These are phyloP conservation scores for Pythium dissotocum DNA, from an alignment of 352 stramenopile species.

Conservation along the genomic window DNA sequence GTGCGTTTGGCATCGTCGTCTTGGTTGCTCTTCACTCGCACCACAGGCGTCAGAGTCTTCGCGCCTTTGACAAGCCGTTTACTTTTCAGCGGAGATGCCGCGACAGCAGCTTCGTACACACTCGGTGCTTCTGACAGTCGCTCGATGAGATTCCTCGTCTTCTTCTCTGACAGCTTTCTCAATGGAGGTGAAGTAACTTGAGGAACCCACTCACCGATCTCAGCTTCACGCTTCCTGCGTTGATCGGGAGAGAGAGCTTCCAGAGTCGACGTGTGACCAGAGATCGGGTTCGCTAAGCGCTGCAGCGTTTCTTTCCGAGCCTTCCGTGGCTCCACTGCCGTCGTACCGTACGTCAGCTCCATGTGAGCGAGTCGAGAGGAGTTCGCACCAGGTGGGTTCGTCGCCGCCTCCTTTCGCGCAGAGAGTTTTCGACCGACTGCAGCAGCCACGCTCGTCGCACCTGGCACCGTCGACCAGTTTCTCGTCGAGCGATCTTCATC, in stretches of 20 bases:
- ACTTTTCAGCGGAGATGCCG: not conserved
- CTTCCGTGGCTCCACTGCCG: conserved; percentile 40
- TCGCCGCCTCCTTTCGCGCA: conserved; percentile 8
- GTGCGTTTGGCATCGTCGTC: not conserved
- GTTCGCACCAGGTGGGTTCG: not conserved
- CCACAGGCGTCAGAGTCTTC: not conserved
- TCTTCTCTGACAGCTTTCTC: conserved; percentile 9
- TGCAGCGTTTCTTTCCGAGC: conserved; percentile 59
- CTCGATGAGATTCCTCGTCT: conserved; percentile 20
- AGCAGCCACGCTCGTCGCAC: not conserved
- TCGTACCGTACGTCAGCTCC: conserved; percentile 66
- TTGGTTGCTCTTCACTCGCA: conserved; percentile 13
- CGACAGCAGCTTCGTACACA: conserved; percentile 23
- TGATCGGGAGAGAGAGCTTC: conserved; percentile 55
- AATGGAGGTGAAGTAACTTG: not conserved
- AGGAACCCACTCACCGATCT: conserved; percentile 15
- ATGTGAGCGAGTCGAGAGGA: conserved; percentile 50
- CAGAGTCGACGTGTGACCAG: conserved; percentile 64
- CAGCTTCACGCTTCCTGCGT: conserved; percentile 51
- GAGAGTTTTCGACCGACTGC: conserved; percentile 6
- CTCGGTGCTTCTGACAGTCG: conserved; percentile 19
- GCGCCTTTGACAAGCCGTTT: conserved; percentile 17
- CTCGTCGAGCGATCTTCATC: not conserved
- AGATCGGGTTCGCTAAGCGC: conserved; percentile 68
- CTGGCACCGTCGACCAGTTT: not conserved